Evolutionary conservation across 352 stramenopile species (phyloP), one percentile per base, ranked within the genome.

Genomic region (Phytopythium helicoides): DNA sequence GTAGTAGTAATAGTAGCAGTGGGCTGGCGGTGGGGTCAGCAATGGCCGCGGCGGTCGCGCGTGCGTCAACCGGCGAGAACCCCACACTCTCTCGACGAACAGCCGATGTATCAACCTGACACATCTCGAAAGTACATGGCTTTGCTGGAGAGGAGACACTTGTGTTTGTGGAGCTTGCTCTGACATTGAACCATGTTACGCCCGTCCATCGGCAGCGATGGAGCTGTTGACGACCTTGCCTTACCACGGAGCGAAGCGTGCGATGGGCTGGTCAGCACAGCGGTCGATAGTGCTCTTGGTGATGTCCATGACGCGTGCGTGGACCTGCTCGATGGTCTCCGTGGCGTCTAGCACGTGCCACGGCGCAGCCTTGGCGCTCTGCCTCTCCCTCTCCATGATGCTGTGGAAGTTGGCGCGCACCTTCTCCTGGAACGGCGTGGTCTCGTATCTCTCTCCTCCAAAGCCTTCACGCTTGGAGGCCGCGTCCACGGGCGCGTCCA

Each of bases 401-500:
- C 67, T 54, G 47, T 87, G 60, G 56, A 97, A 97, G 52, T 95
- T 93, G 4, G 42, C 28, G 47, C 78, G 76, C 38, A 98, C 93
- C 26, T 84, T 76, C 31, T 87, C 58, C 66, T 98, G 93, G 54
- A 98, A 96, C 1, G 73, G 72, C 25, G 73, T 62, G 22, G 73
- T 97, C 66, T 98, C 93, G 63, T 98, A 98, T 21, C 92, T 71
- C 64, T 98, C 93, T 28, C 92, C 70, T 7, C 94, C 94, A 62
- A 97, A 99, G 56, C 97, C 89, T 48, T 92, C 93, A 58, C 97
- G 84, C 60, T 88, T 81, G 36, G 81, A 63, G 3, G 76, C 92
- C 57, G 97, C 83, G 15, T 96, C 89, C 38, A 97, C 83, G 16
- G 91, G 77, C 15, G 99, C 76, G 67, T 99, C 94, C 31, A 99